Percentiles rank a stretch among this genome's conserved stretches.
phyloP scores from a whole-genome alignment of 768 basidiomycete species.

The Trametes punicea region DNA sequence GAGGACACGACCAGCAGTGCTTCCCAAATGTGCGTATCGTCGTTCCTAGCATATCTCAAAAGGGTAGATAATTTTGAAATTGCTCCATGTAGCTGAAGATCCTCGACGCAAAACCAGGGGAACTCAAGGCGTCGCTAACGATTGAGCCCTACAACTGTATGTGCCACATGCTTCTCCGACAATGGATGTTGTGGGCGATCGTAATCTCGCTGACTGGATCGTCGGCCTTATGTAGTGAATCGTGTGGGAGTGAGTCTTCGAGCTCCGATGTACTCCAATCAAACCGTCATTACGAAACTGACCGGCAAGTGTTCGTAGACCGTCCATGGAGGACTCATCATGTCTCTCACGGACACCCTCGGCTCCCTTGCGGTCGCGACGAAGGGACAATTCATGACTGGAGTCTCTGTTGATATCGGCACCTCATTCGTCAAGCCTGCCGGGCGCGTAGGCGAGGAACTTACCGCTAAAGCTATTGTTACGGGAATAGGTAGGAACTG shows the following conservation, averaged over 20 bases:
- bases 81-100: constrained; percentile 57
- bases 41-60: neutral
- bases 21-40: constrained; percentile 65
- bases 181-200: neutral
- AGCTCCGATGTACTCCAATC: neutral
- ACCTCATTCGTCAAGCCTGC: constrained; percentile 76
- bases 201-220: neutral
- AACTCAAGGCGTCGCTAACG: constrained; percentile 63
- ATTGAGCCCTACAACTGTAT: constrained; percentile 73
- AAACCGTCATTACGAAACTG: neutral
- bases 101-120: constrained; percentile 65
- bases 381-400: constrained; percentile 83
- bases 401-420: constrained; percentile 79
- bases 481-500: constrained; percentile 60
- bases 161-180: neutral
- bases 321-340: constrained; percentile 78
- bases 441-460: constrained; percentile 64
- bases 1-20: constrained; percentile 78
- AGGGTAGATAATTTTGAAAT: neutral
- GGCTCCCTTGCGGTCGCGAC: constrained; percentile 83
- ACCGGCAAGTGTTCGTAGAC: constrained; percentile 30
- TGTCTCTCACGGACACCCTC: constrained; percentile 80
- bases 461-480: constrained; percentile 61
- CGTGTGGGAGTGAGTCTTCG: constrained; percentile 60
- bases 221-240: constrained; percentile 51